Evolutionary conservation across 2,329 filamentous ascomycete genomes (phyloP).

Genomic region (Phaeophleospora eucalypticola): DNA sequence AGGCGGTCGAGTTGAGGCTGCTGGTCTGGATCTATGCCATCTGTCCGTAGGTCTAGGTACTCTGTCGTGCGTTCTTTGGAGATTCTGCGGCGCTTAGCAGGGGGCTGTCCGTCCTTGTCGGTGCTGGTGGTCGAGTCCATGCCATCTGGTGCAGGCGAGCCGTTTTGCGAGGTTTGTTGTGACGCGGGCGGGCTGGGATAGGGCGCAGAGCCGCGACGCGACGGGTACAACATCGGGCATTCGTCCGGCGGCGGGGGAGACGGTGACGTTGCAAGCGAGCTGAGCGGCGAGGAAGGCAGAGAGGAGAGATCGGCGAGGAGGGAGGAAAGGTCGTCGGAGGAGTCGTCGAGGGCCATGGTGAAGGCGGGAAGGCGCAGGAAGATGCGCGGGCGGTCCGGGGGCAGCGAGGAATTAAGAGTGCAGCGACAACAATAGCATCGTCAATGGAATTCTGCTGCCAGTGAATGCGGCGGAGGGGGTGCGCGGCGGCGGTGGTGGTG

Average conservation of each 20-base stretch:
- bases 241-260: conserved; percentile 18
- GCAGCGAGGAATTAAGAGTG: conserved; percentile 2
- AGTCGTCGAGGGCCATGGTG: conserved; percentile 8
- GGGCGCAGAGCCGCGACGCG: conserved; percentile 32
- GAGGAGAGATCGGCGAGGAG: conserved; percentile 18
- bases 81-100: conserved; percentile 71
- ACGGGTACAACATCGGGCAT: conserved; percentile 15
- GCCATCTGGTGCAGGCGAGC: conserved; percentile 44
- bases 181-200: conserved; percentile 41
- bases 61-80: conserved; percentile 70
- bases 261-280: conserved; percentile 14
- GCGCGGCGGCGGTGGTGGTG: too few species aligned
- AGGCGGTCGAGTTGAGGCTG: conserved; percentile 64
- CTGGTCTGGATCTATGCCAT: conserved; percentile 54
- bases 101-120: conserved; percentile 61
- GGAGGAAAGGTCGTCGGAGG: conserved; percentile 11
- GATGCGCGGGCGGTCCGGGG: conserved; percentile 9
- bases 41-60: conserved; percentile 65
- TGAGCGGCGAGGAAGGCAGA: conserved; percentile 25
- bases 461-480: too few species aligned
- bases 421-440: conserved; percentile 6
- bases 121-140: conserved; percentile 41
- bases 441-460: too few species aligned
- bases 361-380: conserved; percentile 8
- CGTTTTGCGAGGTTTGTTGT: conserved; percentile 43